Base-by-base conservation (phyloP, 2,329 filamentous ascomycete species). In the Trichoderma sp. region DNA sequence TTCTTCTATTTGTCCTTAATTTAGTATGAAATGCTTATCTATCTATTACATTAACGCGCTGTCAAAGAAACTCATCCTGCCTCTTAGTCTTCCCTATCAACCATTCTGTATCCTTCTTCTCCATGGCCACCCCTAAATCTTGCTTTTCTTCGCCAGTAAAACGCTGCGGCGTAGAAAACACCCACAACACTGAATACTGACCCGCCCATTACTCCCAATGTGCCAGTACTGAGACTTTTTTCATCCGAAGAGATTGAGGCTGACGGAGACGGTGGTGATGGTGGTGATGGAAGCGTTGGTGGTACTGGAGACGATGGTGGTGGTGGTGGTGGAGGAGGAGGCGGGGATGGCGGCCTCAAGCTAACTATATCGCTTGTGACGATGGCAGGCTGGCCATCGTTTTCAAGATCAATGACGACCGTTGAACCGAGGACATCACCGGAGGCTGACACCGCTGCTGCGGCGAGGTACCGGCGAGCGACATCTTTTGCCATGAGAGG, bases 91-190 rank as follows among this genome's bases (percentile, higher is more conserved):
- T 52, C 43, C 24, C 43, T 24, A n/a, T 65, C 24, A 3, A 65
- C 62, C 62, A 65, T 65, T n/a, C 52, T 65, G 16, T 65, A 65
- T 7, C 62, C 62, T 27, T 57, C 52, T 33, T 47, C 43, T 19
- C 43, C 33, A 7, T 47, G 52, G 13, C 52, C 35, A 10, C 33
- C 21, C 13, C 35, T 27, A 47, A 2, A 14, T 21, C 62, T 57
- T 21, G 43, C 60, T 21, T 35, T 47, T 13, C 24, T 65, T 57
- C 35, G 24, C 52, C 62, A 65, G 7, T 56, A 65, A 2, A 57
- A 65, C 35, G 52, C 19, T 43, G 16, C 62, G 16, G 52, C 62
- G 13, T 65, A 65, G 5, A 56, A 55, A 13, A 65, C 8, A 3
- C 62, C 62, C 16, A 52, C 62, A 47, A 55, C 49, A 2, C 49